Conservation (phyloP, 352 stramenopile species). For the Elongisporangium anandrum region DNA sequence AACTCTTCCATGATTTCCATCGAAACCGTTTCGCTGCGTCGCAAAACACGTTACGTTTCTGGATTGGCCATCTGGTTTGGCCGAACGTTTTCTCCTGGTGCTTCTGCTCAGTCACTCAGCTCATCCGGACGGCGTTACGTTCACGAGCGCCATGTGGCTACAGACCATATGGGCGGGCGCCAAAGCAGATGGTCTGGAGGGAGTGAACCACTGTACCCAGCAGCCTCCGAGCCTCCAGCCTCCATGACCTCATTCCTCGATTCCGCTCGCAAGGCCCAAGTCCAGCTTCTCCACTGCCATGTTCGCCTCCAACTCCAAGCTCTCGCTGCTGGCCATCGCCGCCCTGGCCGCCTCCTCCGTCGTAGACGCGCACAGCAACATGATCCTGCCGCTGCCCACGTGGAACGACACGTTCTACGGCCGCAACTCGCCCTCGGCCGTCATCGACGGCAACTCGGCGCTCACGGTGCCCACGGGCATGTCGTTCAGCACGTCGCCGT, state of each 20-base stretch:
- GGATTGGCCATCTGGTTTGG: background rate
- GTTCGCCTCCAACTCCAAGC: background rate
- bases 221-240: background rate
- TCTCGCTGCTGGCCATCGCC: background rate
- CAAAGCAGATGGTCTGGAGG: background rate
- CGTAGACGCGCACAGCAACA: conserved; percentile 21
- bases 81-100: background rate
- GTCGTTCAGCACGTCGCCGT: conserved; percentile 20
- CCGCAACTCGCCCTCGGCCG: conserved; percentile 20
- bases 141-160: background rate
- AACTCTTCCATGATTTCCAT: background rate
- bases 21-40: background rate
- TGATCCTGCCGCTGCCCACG: conserved; percentile 24
- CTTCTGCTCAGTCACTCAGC: background rate
- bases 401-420: conserved; percentile 19
- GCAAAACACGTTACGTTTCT: background rate
- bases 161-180: background rate
- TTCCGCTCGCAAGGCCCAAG: background rate
- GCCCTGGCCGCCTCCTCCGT: background rate
- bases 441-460: conserved; percentile 19
- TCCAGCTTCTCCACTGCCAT: background rate
- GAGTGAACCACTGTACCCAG: background rate
- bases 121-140: background rate
- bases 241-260: background rate
- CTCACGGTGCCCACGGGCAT: conserved; percentile 18